Conservation (phyloP, 106 monocot genomes). For the Allium fistulosum region DNA sequence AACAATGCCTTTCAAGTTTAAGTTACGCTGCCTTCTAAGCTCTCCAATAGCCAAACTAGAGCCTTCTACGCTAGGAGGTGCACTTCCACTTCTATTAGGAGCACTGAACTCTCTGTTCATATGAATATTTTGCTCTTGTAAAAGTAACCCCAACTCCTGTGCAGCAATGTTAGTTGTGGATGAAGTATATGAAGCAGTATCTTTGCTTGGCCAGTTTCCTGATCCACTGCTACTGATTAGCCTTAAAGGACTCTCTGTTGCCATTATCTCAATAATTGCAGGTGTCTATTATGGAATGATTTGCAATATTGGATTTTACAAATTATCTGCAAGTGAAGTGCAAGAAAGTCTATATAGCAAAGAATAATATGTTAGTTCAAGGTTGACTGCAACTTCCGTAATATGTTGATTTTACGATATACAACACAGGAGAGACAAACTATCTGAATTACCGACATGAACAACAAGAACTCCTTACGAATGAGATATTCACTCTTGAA, state of each 20-base stretch:
- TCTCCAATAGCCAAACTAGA: conserved; percentile 48
- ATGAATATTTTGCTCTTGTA: conserved; percentile 27
- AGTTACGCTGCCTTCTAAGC: conserved; percentile 15
- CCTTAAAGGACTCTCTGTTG: conserved; percentile 69
- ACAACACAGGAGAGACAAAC: too few relatives aligned
- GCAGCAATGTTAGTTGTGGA: conserved; percentile 21
- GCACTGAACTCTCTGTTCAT: conserved; percentile 26
- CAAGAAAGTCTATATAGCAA: too few relatives aligned
- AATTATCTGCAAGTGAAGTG: not conserved
- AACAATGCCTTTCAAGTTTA: conserved; percentile 24
- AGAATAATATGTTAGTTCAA: too few relatives aligned
- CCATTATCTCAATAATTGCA: conserved; percentile 30
- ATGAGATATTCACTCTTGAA: too few relatives aligned
- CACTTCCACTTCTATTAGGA: conserved; percentile 87
- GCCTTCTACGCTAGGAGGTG: conserved; percentile 91
- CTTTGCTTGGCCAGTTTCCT: conserved; percentile 47
- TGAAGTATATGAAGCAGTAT: conserved; percentile 22
- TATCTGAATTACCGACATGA: too few relatives aligned
- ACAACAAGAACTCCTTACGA: too few relatives aligned
- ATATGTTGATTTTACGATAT: too few relatives aligned
- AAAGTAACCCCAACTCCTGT: conserved; percentile 45
- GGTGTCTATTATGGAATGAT: not conserved
- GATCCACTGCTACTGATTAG: conserved; percentile 31
- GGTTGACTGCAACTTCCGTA: too few relatives aligned
- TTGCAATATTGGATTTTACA: too few relatives aligned